phyloP scores from a whole-genome alignment of 2,329 filamentous ascomycete species.

The Myriosclerotinia curreyana region DNA sequence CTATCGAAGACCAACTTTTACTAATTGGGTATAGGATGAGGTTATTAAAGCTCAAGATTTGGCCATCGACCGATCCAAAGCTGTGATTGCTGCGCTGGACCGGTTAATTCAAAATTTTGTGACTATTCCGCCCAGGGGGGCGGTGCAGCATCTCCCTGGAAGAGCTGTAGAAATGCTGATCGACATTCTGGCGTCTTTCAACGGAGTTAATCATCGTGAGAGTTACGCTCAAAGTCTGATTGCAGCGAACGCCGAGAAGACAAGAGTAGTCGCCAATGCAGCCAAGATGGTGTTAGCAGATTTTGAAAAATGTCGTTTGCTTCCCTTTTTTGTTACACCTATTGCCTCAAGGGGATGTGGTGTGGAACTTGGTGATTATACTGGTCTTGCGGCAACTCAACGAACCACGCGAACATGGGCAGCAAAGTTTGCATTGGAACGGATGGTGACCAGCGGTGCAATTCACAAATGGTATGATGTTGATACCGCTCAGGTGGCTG shows the following conservation, averaged over 20 bases:
- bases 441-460: not conserved
- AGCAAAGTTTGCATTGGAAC: constrained; percentile 1
- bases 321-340: not conserved
- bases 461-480: not conserved
- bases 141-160: not conserved
- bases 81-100: not conserved
- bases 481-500: not conserved
- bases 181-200: not conserved
- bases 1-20: not conserved
- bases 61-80: not conserved
- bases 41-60: constrained; percentile 2
- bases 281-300: constrained; percentile 6
- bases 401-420: constrained; percentile 4
- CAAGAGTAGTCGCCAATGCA: constrained; percentile 11
- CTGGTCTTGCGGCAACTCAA: not conserved
- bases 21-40: not conserved
- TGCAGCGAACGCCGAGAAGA: not conserved
- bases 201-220: not conserved
- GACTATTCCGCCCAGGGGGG: not conserved
- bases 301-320: not conserved
- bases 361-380: not conserved
- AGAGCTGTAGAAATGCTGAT: not conserved
- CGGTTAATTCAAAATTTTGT: not conserved
- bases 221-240: not conserved
- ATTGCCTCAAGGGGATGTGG: not conserved